Evolutionary conservation across 1,284 basidiomycete genomes (phyloP), one percentile per base, ranked within the genome.

Genomic region (Rhodotorula glutinis): DNA sequence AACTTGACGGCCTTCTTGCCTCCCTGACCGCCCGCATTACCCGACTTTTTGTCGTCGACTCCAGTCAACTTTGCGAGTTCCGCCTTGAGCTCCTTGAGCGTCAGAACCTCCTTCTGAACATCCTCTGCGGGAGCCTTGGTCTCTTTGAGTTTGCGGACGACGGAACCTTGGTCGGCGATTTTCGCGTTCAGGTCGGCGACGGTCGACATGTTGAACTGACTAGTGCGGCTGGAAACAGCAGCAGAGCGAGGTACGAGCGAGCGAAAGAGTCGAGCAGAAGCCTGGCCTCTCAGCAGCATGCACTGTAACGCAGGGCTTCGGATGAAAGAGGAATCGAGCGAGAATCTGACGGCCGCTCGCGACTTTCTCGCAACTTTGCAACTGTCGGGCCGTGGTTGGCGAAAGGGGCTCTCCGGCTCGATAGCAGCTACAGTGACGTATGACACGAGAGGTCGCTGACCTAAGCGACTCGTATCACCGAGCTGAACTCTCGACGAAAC

Each of bases 111-210:
- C 14, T 44, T 33, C 40, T 55, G 46, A 25, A 61, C 52, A 33
- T 65, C 63, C 14, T 70, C 62, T 2, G 40, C 44, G 19, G 49
- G 55, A 3, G 63, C 66, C 53, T 70, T 72, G 41, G 67, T 62
- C 17, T 29, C 54, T 57, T 72, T 72, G 57, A 72, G 65, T 27
- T 65, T 47, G 54, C 70, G 70, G n/a, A 72, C 70, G 60, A 53
- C 44, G 41, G 62, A 49, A 30, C 70, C 70, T 40, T 70, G 67
- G 21, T 60, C 40, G 49, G 53, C 57, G 57, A 72, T 69, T 10
- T 27, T 56, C 16, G 58, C 60, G 58, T 60, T 62, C 27, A 72
- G 57, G 43, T 70, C 65, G 47, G 63, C 58, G 57, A 46, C 29
- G 47, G 69, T 57, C 14, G 69, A 63, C 69, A 71, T 70, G 58